Evolutionary conservation across 1,284 basidiomycete genomes (phyloP).

Genomic region (Hymenochaete sp.): DNA sequence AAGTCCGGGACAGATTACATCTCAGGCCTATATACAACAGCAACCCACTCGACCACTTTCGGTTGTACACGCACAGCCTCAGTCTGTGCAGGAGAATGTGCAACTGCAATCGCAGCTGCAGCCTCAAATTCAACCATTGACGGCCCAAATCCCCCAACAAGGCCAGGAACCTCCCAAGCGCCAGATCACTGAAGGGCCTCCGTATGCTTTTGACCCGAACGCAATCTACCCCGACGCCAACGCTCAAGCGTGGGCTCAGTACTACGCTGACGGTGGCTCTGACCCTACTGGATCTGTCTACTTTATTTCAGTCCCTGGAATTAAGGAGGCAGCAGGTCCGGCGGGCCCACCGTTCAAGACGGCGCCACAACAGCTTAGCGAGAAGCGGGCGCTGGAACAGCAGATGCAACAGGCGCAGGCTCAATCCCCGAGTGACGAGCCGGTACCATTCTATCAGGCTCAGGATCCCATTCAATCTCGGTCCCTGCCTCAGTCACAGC

Average conservation of each 20-base stretch:
- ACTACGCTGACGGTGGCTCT: slow-evolving; percentile 65
- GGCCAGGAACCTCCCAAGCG: slow-evolving; percentile 21
- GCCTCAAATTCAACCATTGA: slow-evolving; percentile 19
- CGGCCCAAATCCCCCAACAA: slow-evolving; percentile 16
- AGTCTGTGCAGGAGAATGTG: background rate
- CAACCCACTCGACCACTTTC: background rate
- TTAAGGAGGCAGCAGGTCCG: slow-evolving; percentile 35
- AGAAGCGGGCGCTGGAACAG: background rate
- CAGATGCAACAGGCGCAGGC: background rate
- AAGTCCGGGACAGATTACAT: slow-evolving; percentile 23
- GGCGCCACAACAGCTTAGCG: background rate
- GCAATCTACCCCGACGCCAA: slow-evolving; percentile 60
- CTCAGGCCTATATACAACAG: slow-evolving; percentile 17
- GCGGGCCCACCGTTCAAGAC: background rate
- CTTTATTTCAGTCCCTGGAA: slow-evolving; percentile 64
- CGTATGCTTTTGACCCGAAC: slow-evolving; percentile 61
- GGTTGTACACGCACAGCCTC: background rate
- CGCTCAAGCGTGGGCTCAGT: slow-evolving; percentile 73
- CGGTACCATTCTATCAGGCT: background rate
- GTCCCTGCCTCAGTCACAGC: background rate
- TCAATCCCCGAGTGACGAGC: background rate
- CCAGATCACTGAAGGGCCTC: slow-evolving; percentile 39
- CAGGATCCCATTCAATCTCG: background rate
- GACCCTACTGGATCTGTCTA: slow-evolving; percentile 66
- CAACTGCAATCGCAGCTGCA: slow-evolving; percentile 17